phyloP scores from a whole-genome alignment of 1,284 basidiomycete species.

The Irpex sp. region DNA sequence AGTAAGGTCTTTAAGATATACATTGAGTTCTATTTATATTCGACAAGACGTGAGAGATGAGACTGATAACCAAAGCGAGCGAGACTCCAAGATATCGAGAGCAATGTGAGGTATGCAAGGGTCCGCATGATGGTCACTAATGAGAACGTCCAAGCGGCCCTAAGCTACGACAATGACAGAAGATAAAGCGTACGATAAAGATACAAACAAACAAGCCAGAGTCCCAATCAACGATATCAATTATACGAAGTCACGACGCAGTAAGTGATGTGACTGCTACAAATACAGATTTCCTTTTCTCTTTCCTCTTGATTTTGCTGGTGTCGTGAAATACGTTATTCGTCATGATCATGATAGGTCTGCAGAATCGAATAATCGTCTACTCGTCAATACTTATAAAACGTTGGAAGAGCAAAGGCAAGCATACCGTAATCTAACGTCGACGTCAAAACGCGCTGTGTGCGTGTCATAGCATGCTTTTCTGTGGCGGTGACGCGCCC shows the following conservation, averaged over 20 bases:
- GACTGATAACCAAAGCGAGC: neutral
- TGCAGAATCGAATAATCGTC: neutral
- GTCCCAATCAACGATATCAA: neutral
- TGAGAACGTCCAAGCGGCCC: neutral
- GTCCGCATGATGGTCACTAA: too few relatives aligned
- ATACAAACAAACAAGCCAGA: neutral
- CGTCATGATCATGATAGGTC: neutral
- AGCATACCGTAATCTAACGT: neutral
- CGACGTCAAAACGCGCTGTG: too few relatives aligned
- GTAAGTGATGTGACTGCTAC: neutral
- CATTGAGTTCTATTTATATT: slow-evolving; percentile 10
- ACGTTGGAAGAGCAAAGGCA: neutral
- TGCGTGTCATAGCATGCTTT: neutral
- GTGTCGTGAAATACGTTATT: neutral
- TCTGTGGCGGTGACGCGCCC: slow-evolving; percentile 5
- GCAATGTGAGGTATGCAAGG: too few relatives aligned
- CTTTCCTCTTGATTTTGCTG: neutral
- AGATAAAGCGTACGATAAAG: neutral
- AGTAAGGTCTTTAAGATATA: neutral
- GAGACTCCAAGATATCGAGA: too few relatives aligned
- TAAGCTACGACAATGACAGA: neutral
- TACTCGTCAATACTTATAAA: neutral
- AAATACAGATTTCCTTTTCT: neutral
- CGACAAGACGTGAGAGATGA: neutral
- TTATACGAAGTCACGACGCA: neutral